Conservation (phyloP, 139 green algal genomes). For the Coelastrella sp. region DNA sequence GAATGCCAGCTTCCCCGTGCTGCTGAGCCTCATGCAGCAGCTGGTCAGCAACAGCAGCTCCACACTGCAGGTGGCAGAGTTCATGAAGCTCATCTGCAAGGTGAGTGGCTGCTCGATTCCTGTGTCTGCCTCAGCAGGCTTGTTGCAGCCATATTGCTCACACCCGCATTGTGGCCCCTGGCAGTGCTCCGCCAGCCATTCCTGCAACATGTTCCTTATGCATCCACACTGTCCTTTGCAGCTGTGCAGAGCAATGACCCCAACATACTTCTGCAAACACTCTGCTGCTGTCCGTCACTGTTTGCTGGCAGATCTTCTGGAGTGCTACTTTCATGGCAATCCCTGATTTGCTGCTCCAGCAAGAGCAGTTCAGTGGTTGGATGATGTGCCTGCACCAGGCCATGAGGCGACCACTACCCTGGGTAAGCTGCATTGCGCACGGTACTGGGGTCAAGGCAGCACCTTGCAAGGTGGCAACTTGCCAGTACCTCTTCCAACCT, state of each 20-base stretch:
- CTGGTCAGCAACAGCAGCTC: slow-evolving; percentile 73
- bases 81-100: slow-evolving; percentile 71
- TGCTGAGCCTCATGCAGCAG: slow-evolving; percentile 65
- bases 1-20: slow-evolving; percentile 76
- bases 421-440: slow-evolving; percentile 19
- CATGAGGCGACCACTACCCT: slow-evolving; percentile 77
- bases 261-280: slow-evolving; percentile 7
- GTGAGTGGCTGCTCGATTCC: neutral
- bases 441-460: no score
- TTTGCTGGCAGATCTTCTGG: slow-evolving; percentile 89
- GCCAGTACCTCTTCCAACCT: no score
- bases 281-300: slow-evolving; percentile 54
- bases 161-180: no score
- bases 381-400: slow-evolving; percentile 84
- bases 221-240: no score
- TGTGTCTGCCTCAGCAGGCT: no score
- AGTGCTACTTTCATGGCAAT: slow-evolving; percentile 92
- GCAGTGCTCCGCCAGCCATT: neutral
- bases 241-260: no score
- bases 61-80: slow-evolving; percentile 52
- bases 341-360: slow-evolving; percentile 78
- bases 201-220: no score
- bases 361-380: slow-evolving; percentile 83
- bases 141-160: no score
- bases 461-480: no score